Evolutionary conservation across 2,329 filamentous ascomycete species (phyloP).

Genomic region (Diaporthe vaccinii): DNA sequence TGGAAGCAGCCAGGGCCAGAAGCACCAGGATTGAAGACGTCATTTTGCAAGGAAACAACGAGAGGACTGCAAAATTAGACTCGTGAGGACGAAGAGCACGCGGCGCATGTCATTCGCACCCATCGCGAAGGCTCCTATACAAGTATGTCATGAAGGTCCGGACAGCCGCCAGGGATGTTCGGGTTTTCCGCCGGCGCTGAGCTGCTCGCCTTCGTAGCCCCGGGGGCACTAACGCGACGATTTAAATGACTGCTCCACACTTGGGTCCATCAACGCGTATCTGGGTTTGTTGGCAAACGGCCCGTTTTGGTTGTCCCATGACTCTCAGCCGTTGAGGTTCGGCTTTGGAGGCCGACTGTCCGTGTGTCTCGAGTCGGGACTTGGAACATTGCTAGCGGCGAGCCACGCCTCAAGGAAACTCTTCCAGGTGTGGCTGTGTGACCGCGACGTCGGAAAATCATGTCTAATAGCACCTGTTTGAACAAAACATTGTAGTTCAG

Average conservation of each 20-base stretch:
- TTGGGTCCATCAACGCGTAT: background rate
- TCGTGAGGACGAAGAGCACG: too few relatives aligned
- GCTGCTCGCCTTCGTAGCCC: too few relatives aligned
- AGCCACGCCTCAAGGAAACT: background rate
- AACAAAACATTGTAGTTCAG: too few relatives aligned
- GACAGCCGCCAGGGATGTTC: background rate
- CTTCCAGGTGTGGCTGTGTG: background rate
- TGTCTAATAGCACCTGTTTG: background rate
- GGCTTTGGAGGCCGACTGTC: background rate
- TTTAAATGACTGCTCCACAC: slow-evolving; percentile 10
- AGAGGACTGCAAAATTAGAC: background rate
- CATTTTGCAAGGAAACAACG: background rate
- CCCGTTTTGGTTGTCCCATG: background rate
- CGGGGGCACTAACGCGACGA: background rate
- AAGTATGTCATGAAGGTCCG: background rate
- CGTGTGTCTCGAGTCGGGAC: background rate
- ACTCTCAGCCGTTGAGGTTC: background rate
- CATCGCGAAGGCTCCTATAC: background rate
- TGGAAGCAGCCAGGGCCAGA: background rate
- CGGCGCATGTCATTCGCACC: background rate
- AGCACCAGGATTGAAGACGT: background rate
- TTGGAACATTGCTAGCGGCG: background rate
- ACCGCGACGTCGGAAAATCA: background rate
- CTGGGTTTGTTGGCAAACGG: background rate
- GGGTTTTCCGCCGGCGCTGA: background rate